These are phyloP conservation scores for Juncus inflexus DNA, from an alignment of 176 grass and related monocot genomes.

Conservation along the genomic window DNA sequence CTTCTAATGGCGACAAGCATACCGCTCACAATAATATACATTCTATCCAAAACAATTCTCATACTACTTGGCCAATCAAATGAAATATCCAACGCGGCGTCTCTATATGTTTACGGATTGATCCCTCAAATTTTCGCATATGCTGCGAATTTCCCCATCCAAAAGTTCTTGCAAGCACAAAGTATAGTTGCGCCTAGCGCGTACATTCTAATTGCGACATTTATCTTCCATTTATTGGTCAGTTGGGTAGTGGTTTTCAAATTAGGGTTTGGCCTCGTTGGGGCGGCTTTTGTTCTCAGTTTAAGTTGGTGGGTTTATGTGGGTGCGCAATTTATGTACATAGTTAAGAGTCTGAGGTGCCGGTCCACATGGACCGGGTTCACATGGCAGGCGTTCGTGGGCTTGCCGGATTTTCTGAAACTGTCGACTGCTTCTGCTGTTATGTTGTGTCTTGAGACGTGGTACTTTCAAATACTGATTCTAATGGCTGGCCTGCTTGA, in stretches of 20 bases:
- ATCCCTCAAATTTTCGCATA: slow-evolving; percentile 98
- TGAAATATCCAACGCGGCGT: slow-evolving; percentile 67
- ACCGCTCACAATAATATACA: slow-evolving; percentile 62
- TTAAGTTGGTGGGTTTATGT: slow-evolving; percentile 72
- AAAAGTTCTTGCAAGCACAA: slow-evolving; percentile 89
- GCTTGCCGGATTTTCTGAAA: slow-evolving; percentile 55
- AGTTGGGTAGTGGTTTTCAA: slow-evolving; percentile 63
- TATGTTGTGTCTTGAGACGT: slow-evolving; percentile 90
- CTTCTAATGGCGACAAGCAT: slow-evolving; percentile 71
- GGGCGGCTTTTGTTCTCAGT: slow-evolving; percentile 71
- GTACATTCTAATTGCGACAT: slow-evolving; percentile 52
- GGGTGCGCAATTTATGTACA: slow-evolving; percentile 63
- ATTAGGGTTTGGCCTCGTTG: slow-evolving; percentile 55
- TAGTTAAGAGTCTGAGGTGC: slow-evolving; percentile 56
- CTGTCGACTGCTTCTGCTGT: slow-evolving; percentile 69
- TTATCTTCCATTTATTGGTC: slow-evolving; percentile 46
- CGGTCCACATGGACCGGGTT: slow-evolving; percentile 66
- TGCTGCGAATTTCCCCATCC: slow-evolving; percentile 76
- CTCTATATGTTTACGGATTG: slow-evolving; percentile 62
- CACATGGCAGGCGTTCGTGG: slow-evolving; percentile 65
- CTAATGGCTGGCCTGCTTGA: slow-evolving; percentile 78
- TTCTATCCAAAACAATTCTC: slow-evolving; percentile 63
- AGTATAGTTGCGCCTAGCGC: slow-evolving; percentile 90
- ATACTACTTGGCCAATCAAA: slow-evolving; percentile 58
- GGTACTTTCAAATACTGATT: slow-evolving; percentile 91